Percentiles rank a stretch among this genome's conserved stretches.
Conservation (phyloP, 345 rosid genomes). For the Punica granatum region DNA sequence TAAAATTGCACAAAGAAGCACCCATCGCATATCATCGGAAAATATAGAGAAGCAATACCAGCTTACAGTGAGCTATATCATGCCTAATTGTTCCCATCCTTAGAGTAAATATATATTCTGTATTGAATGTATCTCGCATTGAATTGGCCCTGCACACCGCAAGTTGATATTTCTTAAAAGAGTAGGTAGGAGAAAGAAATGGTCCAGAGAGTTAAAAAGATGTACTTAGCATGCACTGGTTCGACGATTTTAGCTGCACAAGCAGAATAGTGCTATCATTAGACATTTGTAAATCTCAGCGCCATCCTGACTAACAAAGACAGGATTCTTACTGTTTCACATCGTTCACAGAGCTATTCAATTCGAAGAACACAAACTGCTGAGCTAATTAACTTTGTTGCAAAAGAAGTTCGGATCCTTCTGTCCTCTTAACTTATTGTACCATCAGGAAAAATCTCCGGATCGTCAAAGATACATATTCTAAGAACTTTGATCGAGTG, state of each 20-base stretch:
- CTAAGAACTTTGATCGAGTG: not conserved
- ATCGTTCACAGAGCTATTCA: not conserved
- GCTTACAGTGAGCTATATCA: not conserved
- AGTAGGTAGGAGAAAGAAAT: too few relatives aligned
- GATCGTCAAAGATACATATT: constrained; percentile 1
- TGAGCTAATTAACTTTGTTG: not conserved
- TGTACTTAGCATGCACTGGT: not conserved
- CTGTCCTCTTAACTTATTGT: not conserved
- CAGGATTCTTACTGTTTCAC: too few relatives aligned
- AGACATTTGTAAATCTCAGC: not conserved
- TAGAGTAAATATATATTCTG: not conserved
- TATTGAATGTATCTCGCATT: too few relatives aligned
- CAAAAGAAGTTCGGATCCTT: not conserved
- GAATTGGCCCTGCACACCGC: too few relatives aligned
- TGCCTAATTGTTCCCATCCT: not conserved
- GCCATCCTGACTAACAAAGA: too few relatives aligned
- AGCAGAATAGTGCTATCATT: not conserved
- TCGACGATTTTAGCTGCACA: not conserved
- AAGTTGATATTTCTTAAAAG: too few relatives aligned
- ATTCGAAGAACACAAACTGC: not conserved
- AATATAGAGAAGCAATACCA: not conserved
- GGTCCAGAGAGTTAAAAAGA: too few relatives aligned
- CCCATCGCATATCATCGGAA: not conserved
- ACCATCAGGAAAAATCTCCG: not conserved
- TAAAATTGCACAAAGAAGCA: too few relatives aligned